Base-by-base conservation (phyloP, 257 asterid genomes). In the Gentiana straminea region DNA sequence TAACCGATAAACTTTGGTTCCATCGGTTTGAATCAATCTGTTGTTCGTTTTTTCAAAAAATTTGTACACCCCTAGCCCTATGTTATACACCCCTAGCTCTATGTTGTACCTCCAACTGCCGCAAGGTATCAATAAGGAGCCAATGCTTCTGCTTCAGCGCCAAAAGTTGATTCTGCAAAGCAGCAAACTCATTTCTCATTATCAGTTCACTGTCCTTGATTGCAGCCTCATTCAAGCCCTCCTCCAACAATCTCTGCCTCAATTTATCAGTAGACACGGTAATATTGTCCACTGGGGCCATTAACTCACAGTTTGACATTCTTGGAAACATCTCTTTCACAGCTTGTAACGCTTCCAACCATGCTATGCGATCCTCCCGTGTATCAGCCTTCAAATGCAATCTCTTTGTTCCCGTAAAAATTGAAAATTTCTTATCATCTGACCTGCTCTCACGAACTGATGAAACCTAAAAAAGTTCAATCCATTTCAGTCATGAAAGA, bases 281-380 rank as follows among this genome's bases (percentile, higher is more conserved):
- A 41, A 79, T 67, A 68, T 79, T 70, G 38, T 87, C 90, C 64
- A 83, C 66, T 1, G 95, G 90, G 64, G 95, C 98, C 93, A 87
- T 81, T 71, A 91, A 71, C 70, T 91, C 98, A 61, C 95, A 80
- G 72, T 87, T 87, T 66, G 98, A 91, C 70, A 91, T 76, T 77
- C 98, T 87, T 1, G 98, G 98, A 62, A 84, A 91, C 89, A 87
- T 76, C 67, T 81, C 94, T 74, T 91, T 91, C 66, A 87, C 86
- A 54, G 98, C 89, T 66, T 78, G 93, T 71, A 91, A 72, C 45
- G 94, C 95, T 62, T 87, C 98, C 79, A 84, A 59, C 98, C 98
- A 91, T 49, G 91, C 73, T 6, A 67, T 51, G 60, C 83, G 73
- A 67, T 87, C 96, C 59, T 91, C 96, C 69, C 93, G 75, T 33